phyloP scores from a whole-genome alignment of 306 rosid genomes.

The Quillaja saponaria region DNA sequence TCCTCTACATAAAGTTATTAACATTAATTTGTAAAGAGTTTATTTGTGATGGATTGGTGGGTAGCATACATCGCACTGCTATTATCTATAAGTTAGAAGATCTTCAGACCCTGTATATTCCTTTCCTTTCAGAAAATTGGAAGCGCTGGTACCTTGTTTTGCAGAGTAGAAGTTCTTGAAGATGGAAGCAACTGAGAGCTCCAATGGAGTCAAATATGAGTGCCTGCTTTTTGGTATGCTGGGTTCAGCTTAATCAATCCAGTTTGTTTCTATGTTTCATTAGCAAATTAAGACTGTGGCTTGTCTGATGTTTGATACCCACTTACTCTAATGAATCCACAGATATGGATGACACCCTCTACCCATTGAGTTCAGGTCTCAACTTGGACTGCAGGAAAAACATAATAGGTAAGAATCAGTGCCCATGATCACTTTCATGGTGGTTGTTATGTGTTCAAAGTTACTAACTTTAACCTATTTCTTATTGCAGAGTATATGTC shows the following conservation, averaged over 20 bases:
- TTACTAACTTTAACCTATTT: neutral
- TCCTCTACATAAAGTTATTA: neutral
- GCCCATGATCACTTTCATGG: neutral
- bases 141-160: conserved; percentile 11
- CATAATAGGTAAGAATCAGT: conserved; percentile 56
- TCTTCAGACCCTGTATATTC: neutral
- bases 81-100: neutral
- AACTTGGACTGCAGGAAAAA: conserved; percentile 72
- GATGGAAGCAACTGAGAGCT: conserved; percentile 49
- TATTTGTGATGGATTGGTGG: neutral
- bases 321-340: conserved; percentile 14
- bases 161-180: conserved; percentile 36
- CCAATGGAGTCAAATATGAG: conserved; percentile 54
- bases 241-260: conserved; percentile 22
- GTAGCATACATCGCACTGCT: neutral
- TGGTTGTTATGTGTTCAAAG: conserved; percentile 17
- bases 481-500: conserved; percentile 64
- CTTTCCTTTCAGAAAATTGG: neutral
- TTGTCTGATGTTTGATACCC: neutral
- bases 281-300: neutral
- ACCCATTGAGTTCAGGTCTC: conserved; percentile 77
- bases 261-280: neutral
- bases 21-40: neutral
- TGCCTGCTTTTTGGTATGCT: conserved; percentile 79
- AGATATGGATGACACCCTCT: conserved; percentile 93